Conservation (phyloP, 2,329 filamentous ascomycete genomes). For the Rhinocladiella similis region DNA sequence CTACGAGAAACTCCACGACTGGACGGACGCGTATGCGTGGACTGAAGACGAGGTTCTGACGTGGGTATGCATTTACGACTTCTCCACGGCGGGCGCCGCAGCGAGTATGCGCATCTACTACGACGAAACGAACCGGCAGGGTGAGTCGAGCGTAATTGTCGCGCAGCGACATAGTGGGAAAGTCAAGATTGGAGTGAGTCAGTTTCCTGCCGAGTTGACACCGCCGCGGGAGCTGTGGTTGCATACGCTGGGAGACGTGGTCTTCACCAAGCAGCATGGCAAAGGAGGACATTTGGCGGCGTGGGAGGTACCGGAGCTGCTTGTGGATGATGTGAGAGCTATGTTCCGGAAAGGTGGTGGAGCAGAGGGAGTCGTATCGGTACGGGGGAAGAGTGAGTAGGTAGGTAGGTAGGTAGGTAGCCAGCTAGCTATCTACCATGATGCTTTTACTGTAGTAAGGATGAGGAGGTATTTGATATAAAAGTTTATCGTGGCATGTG, state of each 20-base stretch:
- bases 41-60: slow-evolving; percentile 74
- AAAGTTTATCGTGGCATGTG: too few relatives aligned
- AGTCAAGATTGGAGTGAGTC: slow-evolving; percentile 55
- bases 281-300: slow-evolving; percentile 56
- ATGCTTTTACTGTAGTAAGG: too few relatives aligned
- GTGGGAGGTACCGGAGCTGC: slow-evolving; percentile 50
- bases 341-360: slow-evolving; percentile 48
- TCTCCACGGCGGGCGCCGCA: slow-evolving; percentile 67
- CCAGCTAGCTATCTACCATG: too few relatives aligned
- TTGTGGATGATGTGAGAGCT: slow-evolving; percentile 47
- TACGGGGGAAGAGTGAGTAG: not conserved
- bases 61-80: slow-evolving; percentile 74
- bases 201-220: slow-evolving; percentile 53
- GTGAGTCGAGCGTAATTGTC: slow-evolving; percentile 12
- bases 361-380: slow-evolving; percentile 35
- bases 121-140: slow-evolving; percentile 52
- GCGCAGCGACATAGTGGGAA: slow-evolving; percentile 34
- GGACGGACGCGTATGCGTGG: slow-evolving; percentile 72
- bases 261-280: slow-evolving; percentile 45
- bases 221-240: slow-evolving; percentile 54
- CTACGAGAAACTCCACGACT: slow-evolving; percentile 76
- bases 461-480: too few relatives aligned
- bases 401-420: too few relatives aligned
- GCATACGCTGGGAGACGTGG: slow-evolving; percentile 52
- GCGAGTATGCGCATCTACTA: slow-evolving; percentile 73